A percentile compares a stretch with the other conserved stretches of the same genome.
Conservation (phyloP, 768 basidiomycete species). For the Termitomyces sp. region DNA sequence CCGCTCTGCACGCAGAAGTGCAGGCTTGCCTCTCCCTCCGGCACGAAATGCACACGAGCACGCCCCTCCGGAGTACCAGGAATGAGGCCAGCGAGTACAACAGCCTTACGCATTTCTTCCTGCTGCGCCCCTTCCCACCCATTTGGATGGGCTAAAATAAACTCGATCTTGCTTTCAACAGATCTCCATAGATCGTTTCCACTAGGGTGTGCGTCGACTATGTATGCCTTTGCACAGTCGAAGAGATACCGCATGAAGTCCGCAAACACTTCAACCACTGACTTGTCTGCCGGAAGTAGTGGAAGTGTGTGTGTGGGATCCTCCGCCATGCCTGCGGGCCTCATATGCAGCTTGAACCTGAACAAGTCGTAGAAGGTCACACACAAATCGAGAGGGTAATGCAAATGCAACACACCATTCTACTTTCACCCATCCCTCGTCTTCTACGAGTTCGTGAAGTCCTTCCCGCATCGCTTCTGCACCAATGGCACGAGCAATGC, state of each 20-base stretch:
- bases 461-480: conserved; percentile 31
- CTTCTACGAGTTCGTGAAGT: conserved; percentile 31
- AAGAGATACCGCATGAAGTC: conserved; percentile 49
- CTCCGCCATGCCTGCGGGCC: neutral
- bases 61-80: conserved; percentile 22
- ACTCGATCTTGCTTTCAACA: conserved; percentile 36
- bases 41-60: neutral
- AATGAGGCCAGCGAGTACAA: conserved; percentile 45
- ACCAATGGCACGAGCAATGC: conserved; percentile 32
- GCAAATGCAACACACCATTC: conserved; percentile 36
- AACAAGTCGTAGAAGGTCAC: neutral
- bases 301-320: conserved; percentile 16
- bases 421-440: conserved; percentile 41
- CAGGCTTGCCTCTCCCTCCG: neutral
- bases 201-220: conserved; percentile 25
- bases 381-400: neutral
- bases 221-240: conserved; percentile 37
- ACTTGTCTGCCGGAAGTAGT: conserved; percentile 36
- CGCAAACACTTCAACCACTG: conserved; percentile 34
- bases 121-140: conserved; percentile 64
- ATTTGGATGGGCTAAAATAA: conserved; percentile 57
- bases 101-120: conserved; percentile 47
- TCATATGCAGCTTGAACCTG: conserved; percentile 2
- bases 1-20: neutral
- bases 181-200: conserved; percentile 36